Evolutionary conservation across 805 yeast species (phyloP).

Genomic region (Yamadazyma sp.): DNA sequence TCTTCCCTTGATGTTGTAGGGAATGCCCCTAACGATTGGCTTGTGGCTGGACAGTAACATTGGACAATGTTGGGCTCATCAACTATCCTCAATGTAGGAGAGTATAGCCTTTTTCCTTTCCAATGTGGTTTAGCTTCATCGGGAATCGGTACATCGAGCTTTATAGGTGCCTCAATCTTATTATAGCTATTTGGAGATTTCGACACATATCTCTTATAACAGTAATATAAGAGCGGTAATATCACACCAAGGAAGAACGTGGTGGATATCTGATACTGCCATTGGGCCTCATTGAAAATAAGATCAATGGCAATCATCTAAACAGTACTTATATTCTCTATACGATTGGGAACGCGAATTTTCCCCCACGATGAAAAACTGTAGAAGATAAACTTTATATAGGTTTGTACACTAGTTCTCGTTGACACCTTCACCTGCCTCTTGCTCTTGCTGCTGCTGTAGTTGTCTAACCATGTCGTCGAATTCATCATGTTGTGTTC

Average conservation of each 20-base stretch:
- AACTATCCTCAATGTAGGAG: constrained; percentile 53
- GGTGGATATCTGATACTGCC: constrained; percentile 47
- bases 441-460: constrained; percentile 12
- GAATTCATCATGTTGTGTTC: constrained; percentile 27
- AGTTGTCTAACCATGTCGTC: constrained; percentile 25
- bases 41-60: constrained; percentile 94
- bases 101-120: constrained; percentile 81
- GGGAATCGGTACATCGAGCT: constrained; percentile 59
- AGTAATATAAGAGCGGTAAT: constrained; percentile 34
- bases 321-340: constrained; percentile 2
- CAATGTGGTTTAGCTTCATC: constrained; percentile 84
- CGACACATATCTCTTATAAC: constrained; percentile 38
- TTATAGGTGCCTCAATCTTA: constrained; percentile 43
- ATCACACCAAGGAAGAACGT: constrained; percentile 43
- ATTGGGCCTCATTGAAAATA: constrained; percentile 38
- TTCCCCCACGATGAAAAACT: constrained; percentile 2
- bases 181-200: constrained; percentile 40
- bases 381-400: neutral
- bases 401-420: too few species aligned
- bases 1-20: constrained; percentile 63
- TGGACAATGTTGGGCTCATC: constrained; percentile 71
- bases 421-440: neutral
- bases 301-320: constrained; percentile 45
- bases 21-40: constrained; percentile 78
- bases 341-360: constrained; percentile 7